Evolutionary conservation across 164 flowering plant species (phyloP).

Genomic region (Protea cynaroides): DNA sequence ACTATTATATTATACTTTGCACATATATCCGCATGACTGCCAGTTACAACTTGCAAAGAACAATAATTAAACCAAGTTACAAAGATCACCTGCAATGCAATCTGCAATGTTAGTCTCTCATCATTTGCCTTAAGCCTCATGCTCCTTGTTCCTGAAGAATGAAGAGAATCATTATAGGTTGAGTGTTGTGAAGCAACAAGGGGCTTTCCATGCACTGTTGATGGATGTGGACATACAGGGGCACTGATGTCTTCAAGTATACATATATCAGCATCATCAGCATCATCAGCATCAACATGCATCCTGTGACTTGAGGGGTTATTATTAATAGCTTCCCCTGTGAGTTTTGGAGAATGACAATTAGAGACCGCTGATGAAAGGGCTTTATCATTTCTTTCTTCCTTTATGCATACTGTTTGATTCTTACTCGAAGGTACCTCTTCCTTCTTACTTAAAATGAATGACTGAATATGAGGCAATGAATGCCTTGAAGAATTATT

Average conservation of each 20-base stretch:
- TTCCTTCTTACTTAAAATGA: constrained; percentile 5
- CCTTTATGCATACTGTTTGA: constrained; percentile 17
- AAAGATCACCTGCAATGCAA: constrained; percentile 58
- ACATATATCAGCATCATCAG: constrained; percentile 65
- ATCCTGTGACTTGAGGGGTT: constrained; percentile 22
- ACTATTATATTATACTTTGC: no score
- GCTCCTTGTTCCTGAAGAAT: constrained; percentile 27
- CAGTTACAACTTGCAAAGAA: neutral
- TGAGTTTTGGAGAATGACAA: constrained; percentile 21
- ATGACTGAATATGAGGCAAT: constrained; percentile 10
- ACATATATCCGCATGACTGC: neutral
- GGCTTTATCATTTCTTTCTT: constrained; percentile 20
- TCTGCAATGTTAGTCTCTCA: constrained; percentile 41
- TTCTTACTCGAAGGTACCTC: constrained; percentile 11
- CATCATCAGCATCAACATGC: constrained; percentile 37
- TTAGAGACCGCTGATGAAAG: constrained; percentile 9
- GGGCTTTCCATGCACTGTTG: constrained; percentile 18
- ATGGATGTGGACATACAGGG: constrained; percentile 29
- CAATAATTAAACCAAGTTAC: neutral
- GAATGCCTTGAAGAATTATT: constrained; percentile 6
- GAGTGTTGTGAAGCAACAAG: constrained; percentile 20
- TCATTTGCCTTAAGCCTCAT: constrained; percentile 35
- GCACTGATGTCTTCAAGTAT: constrained; percentile 64
- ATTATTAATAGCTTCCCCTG: constrained; percentile 32
- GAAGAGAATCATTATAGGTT: constrained; percentile 19